Conservation (phyloP, 345 rosid genomes). For the Limnanthes douglasii region DNA sequence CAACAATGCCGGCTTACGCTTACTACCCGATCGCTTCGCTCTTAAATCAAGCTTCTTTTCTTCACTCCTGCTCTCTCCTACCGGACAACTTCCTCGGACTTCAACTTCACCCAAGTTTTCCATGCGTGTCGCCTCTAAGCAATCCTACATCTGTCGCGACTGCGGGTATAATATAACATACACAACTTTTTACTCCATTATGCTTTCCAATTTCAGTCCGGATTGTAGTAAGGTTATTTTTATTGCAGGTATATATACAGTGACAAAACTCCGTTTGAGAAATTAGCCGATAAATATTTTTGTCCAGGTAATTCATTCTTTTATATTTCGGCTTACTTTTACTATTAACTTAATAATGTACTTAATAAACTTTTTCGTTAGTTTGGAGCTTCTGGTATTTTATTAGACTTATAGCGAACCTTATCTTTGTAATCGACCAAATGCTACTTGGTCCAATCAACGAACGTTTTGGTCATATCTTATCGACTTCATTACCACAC, state of each 20-base stretch:
- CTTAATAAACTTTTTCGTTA: too few species aligned
- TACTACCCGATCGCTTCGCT: constrained; percentile 21
- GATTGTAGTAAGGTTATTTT: too few species aligned
- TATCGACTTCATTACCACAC: too few species aligned
- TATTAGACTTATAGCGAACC: too few species aligned
- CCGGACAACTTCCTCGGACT: constrained; percentile 8
- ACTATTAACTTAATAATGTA: not conserved
- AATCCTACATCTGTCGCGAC: constrained; percentile 84
- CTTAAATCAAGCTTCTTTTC: constrained; percentile 44
- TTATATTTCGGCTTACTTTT: not conserved
- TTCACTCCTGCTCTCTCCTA: constrained; percentile 24
- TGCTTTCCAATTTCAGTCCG: too few species aligned
- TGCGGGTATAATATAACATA: constrained; percentile 44
- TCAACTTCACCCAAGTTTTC: constrained; percentile 35
- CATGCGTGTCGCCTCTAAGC: constrained; percentile 79
- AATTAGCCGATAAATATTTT: constrained; percentile 55
- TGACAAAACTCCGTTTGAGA: constrained; percentile 83
- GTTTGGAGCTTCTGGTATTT: too few species aligned
- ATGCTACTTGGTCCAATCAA: too few species aligned
- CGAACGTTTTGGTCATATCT: too few species aligned
- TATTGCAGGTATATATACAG: constrained; percentile 68
- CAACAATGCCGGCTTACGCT: constrained; percentile 18
- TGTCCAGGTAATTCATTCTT: constrained; percentile 45
- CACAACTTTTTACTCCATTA: not conserved
- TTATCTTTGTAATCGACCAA: too few species aligned